Evolutionary conservation across 768 basidiomycete species (phyloP), one percentile per base, ranked within the genome.

Genomic region (Psilocybe sp.): DNA sequence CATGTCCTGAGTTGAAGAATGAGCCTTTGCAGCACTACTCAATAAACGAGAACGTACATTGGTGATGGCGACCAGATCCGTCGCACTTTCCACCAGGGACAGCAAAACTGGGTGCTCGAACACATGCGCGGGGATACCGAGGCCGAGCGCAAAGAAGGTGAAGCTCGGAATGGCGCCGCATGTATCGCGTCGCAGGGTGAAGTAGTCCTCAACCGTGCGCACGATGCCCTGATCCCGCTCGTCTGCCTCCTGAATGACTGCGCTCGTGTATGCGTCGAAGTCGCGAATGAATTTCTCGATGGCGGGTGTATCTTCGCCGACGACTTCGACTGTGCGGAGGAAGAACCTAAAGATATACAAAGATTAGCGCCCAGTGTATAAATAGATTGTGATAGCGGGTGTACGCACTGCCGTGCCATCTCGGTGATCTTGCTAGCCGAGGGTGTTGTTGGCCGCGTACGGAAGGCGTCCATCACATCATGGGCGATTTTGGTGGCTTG

Each of bases 201-300:
- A 63, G 52, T 79, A 81, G 28, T 65, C 67, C 4, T 73, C 54
- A 15, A 80, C 58, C 28, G 61, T 65, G n/a, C 74, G 68, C 7
- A 78, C 62, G 19, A 53, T 58, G 18, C 60, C 56, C 12, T 57
- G 41, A 8, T 58, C 57, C 2, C 77, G 69, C 47, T 80, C 77
- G 1, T 64, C 60, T 0, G 77, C 73, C 54, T 81, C 69, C n/a
- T 72, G 66, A 5, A 73, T 68, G 10, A 79, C 69, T 0, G 76
- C 55, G 3, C 66, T 55, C 0, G 68, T 61, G 55, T 66, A 15
- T 0, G 47, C 58, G n/a, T 61, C 57, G 9, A 66, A 66, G 2
- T 70, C 71, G 20, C 43, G 38, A 32, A 55, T 57, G 18, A 59
- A 61, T 12, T 55, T 38, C 2, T 52, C 51, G 11, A 58, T 51